These are phyloP conservation scores for Echium plantagineum DNA, from an alignment of 257 asterid species.

Conservation along the genomic window DNA sequence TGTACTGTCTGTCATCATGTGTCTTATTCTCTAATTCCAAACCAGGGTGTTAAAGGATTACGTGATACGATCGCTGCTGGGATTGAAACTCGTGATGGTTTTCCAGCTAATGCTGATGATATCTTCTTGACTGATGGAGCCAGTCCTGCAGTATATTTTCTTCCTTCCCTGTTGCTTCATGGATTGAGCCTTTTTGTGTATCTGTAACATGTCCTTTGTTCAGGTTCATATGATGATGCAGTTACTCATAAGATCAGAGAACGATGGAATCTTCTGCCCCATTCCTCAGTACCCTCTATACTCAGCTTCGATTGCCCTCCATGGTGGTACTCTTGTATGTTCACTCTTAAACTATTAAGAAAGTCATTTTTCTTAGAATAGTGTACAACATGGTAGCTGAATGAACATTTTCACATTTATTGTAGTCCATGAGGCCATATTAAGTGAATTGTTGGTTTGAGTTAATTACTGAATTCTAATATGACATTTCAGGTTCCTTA, in stretches of 20 bases:
- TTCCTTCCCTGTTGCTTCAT: no score
- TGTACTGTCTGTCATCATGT: no score
- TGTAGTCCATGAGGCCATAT: no score
- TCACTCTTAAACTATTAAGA: no score
- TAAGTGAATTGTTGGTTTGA: no score
- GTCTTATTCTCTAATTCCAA: no score
- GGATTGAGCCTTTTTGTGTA: no score
- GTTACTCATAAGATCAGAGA: conserved; percentile 60
- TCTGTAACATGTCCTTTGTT: no score
- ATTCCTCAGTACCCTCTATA: conserved; percentile 97
- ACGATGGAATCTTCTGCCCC: conserved; percentile 92
- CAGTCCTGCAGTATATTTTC: conserved; percentile 99
- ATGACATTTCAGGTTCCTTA: conserved; percentile 99
- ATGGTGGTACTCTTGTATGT: conserved; percentile 93
- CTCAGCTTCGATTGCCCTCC: conserved; percentile 81
- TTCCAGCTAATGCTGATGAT: conserved; percentile 82
- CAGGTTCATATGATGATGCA: conserved; percentile 99
- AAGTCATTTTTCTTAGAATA: no score
- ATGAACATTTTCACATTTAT: no score
- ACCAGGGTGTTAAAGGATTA: conserved; percentile 85
- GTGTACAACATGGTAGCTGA: no score
- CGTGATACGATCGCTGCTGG: conserved; percentile 97
- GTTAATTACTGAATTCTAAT: no score
- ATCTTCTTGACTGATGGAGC: conserved; percentile 99
- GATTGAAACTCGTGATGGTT: conserved; percentile 96